Conservation (phyloP, 306 rosid species). For the Vicia sativa region DNA sequence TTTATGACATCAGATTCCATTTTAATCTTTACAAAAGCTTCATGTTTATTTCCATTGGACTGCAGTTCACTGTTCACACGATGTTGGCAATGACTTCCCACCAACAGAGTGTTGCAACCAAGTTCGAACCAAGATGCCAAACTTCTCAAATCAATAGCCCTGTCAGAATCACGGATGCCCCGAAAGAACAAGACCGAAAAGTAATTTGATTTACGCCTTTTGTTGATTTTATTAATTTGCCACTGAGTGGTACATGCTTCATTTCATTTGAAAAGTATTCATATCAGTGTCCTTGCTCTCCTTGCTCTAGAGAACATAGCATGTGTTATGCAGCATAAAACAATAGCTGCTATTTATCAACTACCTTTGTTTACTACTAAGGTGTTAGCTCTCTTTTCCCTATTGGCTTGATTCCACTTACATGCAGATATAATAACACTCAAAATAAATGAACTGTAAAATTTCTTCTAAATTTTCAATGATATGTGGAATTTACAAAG, state of each 20-base stretch:
- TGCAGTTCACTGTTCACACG: constrained; percentile 43
- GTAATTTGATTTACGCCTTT: constrained; percentile 24
- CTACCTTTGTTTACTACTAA: too few relatives aligned
- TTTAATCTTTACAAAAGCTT: constrained; percentile 17
- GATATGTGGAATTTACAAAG: neutral
- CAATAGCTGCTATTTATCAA: neutral
- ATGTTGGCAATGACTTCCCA: constrained; percentile 4
- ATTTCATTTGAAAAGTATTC: neutral
- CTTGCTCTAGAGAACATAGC: neutral
- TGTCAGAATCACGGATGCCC: constrained; percentile 21
- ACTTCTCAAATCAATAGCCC: constrained; percentile 37
- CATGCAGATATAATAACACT: too few relatives aligned
- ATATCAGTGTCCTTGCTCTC: neutral
- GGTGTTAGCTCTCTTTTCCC: too few relatives aligned
- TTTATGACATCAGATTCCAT: neutral
- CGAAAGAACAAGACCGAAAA: constrained; percentile 40
- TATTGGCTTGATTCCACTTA: too few relatives aligned
- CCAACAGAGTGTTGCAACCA: constrained; percentile 31
- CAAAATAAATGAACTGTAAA: neutral
- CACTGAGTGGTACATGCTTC: neutral
- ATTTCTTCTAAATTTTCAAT: neutral
- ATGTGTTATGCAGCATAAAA: neutral
- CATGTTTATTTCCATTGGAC: constrained; percentile 29
- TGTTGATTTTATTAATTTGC: constrained; percentile 26
- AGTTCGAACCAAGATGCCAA: constrained; percentile 35